Conservation (phyloP, 257 asterid genomes). For the Solanum medicagineum region DNA sequence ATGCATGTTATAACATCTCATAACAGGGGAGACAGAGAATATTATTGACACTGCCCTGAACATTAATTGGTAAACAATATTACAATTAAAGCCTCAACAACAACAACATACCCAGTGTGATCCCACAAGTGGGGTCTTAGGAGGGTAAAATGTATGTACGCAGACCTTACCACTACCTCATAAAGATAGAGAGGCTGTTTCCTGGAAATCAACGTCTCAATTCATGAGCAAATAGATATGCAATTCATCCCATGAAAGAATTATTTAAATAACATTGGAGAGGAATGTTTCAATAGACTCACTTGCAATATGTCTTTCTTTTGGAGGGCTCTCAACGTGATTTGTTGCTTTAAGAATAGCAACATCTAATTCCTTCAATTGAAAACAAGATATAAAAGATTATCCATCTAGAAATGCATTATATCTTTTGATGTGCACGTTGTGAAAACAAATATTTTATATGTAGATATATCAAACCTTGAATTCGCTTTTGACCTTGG, state of each 20-base stretch:
- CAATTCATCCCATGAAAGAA: not conserved
- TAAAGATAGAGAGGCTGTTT: too few species aligned
- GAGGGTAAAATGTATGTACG: too few species aligned
- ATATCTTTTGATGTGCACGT: not conserved
- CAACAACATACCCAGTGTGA: too few species aligned
- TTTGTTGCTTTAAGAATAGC: slow-evolving; percentile 89
- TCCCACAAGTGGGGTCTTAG: too few species aligned
- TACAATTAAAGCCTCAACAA: not conserved
- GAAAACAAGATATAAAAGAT: not conserved
- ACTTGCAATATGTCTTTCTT: slow-evolving; percentile 88
- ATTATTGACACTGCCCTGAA: too few species aligned
- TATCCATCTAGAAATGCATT: not conserved
- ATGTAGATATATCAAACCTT: slow-evolving; percentile 28
- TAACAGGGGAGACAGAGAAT: not conserved
- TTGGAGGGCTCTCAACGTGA: slow-evolving; percentile 75
- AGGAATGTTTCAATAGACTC: slow-evolving; percentile 10
- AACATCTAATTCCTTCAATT: slow-evolving; percentile 63
- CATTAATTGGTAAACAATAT: not conserved
- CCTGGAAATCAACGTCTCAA: too few species aligned
- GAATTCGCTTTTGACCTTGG: slow-evolving; percentile 88
- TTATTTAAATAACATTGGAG: not conserved
- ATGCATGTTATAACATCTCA: not conserved
- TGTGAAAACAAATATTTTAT: not conserved
- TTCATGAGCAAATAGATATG: not conserved
- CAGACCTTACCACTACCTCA: too few species aligned